Percentiles rank a stretch among this genome's conserved stretches.
Conservation (phyloP, 164 flowering plant species). For the Vitis riparia region DNA sequence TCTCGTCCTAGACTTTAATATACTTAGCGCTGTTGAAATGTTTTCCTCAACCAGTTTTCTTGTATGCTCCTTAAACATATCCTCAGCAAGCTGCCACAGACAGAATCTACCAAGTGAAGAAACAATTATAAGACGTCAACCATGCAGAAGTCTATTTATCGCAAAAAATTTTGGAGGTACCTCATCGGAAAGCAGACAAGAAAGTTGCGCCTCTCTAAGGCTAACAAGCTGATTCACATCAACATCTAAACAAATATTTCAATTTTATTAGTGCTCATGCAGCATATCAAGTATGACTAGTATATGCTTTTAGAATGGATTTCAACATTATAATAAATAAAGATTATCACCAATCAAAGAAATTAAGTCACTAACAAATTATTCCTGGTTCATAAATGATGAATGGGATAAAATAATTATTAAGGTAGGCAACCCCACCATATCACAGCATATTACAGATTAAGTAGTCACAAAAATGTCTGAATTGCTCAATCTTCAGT, state of each 20-base stretch:
- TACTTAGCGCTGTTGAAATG: conserved; percentile 58
- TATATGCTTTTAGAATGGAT: no score
- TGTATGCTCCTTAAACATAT: conserved; percentile 72
- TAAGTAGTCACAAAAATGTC: no score
- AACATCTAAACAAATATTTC: conserved; percentile 45
- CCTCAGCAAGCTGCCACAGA: conserved; percentile 79
- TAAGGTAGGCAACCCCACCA: no score
- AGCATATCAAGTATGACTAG: neutral
- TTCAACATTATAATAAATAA: no score
- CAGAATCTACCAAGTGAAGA: conserved; percentile 3
- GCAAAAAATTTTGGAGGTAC: conserved; percentile 28
- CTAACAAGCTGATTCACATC: conserved; percentile 49
- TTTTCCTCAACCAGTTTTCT: conserved; percentile 78
- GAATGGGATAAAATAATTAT: no score
- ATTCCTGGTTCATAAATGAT: no score
- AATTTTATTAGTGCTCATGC: neutral
- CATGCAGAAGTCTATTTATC: neutral
- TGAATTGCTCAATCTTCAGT: no score
- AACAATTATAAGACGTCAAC: neutral
- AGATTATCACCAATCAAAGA: no score
- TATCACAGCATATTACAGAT: no score
- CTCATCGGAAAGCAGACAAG: conserved; percentile 83
- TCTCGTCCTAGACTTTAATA: conserved; percentile 72
- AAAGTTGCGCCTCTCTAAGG: conserved; percentile 71
- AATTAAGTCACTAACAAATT: no score